Evolutionary conservation across 805 yeast species (phyloP), one percentile per base, ranked within the genome.

Genomic region (Pichia cephalocereana): DNA sequence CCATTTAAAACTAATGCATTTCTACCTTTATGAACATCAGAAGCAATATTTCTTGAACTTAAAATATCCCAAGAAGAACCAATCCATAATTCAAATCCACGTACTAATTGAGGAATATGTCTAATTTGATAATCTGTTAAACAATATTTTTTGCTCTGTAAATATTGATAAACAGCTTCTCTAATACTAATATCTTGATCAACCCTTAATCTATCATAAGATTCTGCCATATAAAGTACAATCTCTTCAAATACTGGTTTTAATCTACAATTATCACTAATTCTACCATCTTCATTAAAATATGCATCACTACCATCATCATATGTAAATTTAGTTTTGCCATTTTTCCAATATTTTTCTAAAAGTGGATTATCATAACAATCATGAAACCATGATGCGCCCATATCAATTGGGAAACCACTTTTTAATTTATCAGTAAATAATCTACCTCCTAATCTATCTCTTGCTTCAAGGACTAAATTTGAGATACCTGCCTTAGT

Each of bases 321-420:
- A 49, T 62, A 67, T 31, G 59, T 61, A 39, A 53, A 60, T 9
- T 58, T 41, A 32, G 66, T 64, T 44, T 65, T 56, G 7, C 58
- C 60, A 32, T 46, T 47, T 23, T 41, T 49, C 43, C 57, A 59
- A 1, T 71, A 79, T 52, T 76, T 78, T 34, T 70, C 64, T 48
- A 86, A 76, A 28, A 85, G 69, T 2, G 73, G 67, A 58, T 89
- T 89, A 40, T 73, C 70, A 45, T 86, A 64, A 7, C 88, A 77
- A 54, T 87, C 96, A 58, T 89, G 96, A 61, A 84, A 85, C 96
- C 96, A 89, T 11, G 91, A 78, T 0, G 95, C 96, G 0, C 96
- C 96, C 18, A 87, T 55, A 60, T 88, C 96, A 48, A 82, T 75
- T 8, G 65, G 56, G 12, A 59, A 49, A 8, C 63, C 64, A 8